Evolutionary conservation across 23 red algal species (phyloP).

Genomic region (Gracilaria vermiculophylla): DNA sequence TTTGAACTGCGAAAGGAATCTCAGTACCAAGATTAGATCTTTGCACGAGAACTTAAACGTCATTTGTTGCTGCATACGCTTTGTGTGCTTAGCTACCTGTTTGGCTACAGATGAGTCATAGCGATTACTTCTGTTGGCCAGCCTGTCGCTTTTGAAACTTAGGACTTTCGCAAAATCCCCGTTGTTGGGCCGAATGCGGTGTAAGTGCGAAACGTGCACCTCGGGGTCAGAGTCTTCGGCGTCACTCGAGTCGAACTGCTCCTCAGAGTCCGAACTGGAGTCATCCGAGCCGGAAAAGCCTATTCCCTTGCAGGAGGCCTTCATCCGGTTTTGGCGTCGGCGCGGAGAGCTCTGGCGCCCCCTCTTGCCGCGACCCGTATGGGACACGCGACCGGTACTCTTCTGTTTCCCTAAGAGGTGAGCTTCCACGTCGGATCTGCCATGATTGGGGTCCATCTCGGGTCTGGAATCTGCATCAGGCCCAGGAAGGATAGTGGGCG

Average conservation of each 20-base stretch:
- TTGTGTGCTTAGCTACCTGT: neutral
- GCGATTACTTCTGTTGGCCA: neutral
- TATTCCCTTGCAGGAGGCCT: neutral
- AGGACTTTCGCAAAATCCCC: neutral
- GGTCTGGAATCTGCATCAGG: neutral
- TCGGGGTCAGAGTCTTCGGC: neutral
- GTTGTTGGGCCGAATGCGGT: slow-evolving; percentile 4
- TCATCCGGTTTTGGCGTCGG: neutral
- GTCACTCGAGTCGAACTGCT: neutral
- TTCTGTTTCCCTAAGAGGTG: neutral
- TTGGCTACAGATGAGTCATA: neutral
- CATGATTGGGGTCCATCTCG: neutral
- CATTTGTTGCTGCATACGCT: slow-evolving; percentile 15
- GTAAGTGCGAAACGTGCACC: neutral
- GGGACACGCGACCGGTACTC: neutral
- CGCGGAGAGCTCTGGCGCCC: neutral
- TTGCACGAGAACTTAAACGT: neutral
- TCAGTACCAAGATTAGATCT: slow-evolving; percentile 3
- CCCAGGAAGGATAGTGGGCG: neutral
- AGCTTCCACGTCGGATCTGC: neutral
- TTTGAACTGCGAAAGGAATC: slow-evolving; percentile 24
- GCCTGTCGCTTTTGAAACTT: neutral
- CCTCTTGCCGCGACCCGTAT: neutral
- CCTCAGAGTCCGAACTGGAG: neutral
- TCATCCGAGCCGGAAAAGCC: neutral